Conservation (phyloP, 2,329 filamentous ascomycete genomes). For the Hirsutella rhossiliensis region DNA sequence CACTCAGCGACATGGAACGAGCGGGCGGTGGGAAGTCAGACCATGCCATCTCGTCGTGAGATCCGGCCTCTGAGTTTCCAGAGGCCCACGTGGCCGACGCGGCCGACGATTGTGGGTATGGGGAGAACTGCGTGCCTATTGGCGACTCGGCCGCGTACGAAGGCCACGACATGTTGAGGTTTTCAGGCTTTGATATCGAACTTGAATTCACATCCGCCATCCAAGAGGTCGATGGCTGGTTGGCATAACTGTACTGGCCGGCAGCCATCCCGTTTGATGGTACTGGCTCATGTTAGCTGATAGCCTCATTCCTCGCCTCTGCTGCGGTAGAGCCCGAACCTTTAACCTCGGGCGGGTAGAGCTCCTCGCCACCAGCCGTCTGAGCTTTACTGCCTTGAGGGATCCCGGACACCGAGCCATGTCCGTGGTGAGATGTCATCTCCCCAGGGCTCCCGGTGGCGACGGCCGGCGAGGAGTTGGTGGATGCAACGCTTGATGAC, state of each 20-base stretch:
- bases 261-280: slow-evolving; percentile 19
- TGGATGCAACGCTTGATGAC: slow-evolving; percentile 25
- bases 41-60: slow-evolving; percentile 33
- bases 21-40: slow-evolving; percentile 27
- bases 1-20: slow-evolving; percentile 37
- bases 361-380: slow-evolving; percentile 18
- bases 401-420: not conserved
- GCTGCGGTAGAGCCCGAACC: slow-evolving; percentile 18
- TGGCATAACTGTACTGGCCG: slow-evolving; percentile 25
- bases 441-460: slow-evolving; percentile 29
- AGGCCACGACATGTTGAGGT: slow-evolving; percentile 34
- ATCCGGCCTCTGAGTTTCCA: slow-evolving; percentile 20
- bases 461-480: slow-evolving; percentile 36
- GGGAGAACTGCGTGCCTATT: slow-evolving; percentile 35
- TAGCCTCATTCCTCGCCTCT: not conserved
- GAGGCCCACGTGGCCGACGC: slow-evolving; percentile 30
- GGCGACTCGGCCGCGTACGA: slow-evolving; percentile 37
- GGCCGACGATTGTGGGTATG: slow-evolving; percentile 31
- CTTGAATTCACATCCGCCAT: slow-evolving; percentile 26
- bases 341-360: slow-evolving; percentile 26
- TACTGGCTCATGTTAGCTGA: slow-evolving; percentile 12
- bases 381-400: slow-evolving; percentile 16
- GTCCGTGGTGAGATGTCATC: slow-evolving; percentile 21
- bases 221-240: slow-evolving; percentile 29
- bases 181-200: slow-evolving; percentile 22